phyloP scores from a whole-genome alignment of 768 basidiomycete species.

The Lactifluus echinatus region DNA sequence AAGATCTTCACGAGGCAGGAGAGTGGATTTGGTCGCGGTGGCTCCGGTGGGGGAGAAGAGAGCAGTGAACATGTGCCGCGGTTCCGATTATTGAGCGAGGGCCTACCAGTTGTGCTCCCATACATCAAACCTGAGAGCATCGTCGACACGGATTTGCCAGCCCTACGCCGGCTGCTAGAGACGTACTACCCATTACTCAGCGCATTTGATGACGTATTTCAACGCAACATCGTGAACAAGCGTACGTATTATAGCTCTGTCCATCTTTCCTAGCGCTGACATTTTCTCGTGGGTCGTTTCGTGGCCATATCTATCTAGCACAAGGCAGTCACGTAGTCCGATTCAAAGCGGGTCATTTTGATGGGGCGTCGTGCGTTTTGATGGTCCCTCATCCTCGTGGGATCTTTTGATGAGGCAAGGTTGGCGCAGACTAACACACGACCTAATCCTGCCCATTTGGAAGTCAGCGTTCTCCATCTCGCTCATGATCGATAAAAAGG shows the following conservation, averaged over 20 bases:
- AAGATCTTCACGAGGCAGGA: slow-evolving; percentile 92
- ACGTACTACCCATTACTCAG: slow-evolving; percentile 72
- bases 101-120: slow-evolving; percentile 75
- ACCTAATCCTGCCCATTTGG: slow-evolving; percentile 91
- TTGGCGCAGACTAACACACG: slow-evolving; percentile 52
- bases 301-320: slow-evolving; percentile 32
- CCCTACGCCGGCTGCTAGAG: slow-evolving; percentile 59
- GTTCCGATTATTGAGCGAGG: slow-evolving; percentile 79
- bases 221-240: slow-evolving; percentile 39
- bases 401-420: not conserved
- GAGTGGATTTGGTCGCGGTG: slow-evolving; percentile 29
- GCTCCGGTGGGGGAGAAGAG: not conserved
- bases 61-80: slow-evolving; percentile 28
- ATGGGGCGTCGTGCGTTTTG: slow-evolving; percentile 45
- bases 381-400: not conserved
- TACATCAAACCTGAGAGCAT: slow-evolving; percentile 62
- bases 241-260: slow-evolving; percentile 33
- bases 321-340: slow-evolving; percentile 66
- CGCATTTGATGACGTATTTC: slow-evolving; percentile 57
- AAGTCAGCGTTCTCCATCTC: slow-evolving; percentile 81
- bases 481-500: slow-evolving; percentile 94
- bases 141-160: slow-evolving; percentile 44
- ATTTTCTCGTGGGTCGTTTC: too few species aligned
- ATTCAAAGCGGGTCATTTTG: slow-evolving; percentile 47
- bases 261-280: not conserved